Percentiles rank a stretch among this genome's conserved stretches.
Evolutionary conservation across 306 rosid species (phyloP).

Genomic region (Begonia loranthoides): DNA sequence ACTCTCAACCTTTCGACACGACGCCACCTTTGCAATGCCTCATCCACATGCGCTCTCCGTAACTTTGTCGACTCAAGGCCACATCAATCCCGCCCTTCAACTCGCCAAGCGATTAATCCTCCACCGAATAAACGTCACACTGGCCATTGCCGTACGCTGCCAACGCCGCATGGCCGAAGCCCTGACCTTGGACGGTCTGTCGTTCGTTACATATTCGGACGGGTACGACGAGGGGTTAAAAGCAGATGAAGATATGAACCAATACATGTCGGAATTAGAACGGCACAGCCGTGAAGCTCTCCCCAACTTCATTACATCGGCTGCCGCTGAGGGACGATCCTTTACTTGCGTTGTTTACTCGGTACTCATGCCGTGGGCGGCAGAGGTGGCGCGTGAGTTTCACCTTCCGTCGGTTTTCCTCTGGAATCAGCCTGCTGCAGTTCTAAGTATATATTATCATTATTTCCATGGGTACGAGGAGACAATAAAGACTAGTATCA

Average conservation of each 20-base stretch:
- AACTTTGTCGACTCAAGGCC: slow-evolving; percentile 32
- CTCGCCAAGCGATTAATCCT: slow-evolving; percentile 22
- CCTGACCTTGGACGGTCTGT: neutral
- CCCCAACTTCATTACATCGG: slow-evolving; percentile 1
- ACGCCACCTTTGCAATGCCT: neutral
- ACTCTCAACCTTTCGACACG: neutral
- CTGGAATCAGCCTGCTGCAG: slow-evolving; percentile 7
- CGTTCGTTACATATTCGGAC: slow-evolving; percentile 7
- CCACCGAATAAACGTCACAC: slow-evolving; percentile 24
- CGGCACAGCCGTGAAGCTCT: slow-evolving; percentile 9
- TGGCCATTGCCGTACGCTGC: slow-evolving; percentile 10
- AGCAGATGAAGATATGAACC: neutral
- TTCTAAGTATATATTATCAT: slow-evolving; percentile 6
- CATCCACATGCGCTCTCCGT: slow-evolving; percentile 23
- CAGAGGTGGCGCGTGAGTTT: slow-evolving; percentile 9
- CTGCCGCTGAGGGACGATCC: slow-evolving; percentile 1
- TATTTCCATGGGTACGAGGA: slow-evolving; percentile 7
- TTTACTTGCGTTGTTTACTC: slow-evolving; percentile 15
- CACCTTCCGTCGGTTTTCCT: slow-evolving; percentile 12
- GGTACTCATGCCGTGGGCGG: slow-evolving; percentile 13
- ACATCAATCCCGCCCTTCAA: slow-evolving; percentile 35
- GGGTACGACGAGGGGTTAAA: slow-evolving; percentile 8
- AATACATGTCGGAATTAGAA: slow-evolving; percentile 4
- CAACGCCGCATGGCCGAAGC: neutral
- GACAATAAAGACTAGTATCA: neutral